Conservation (phyloP, 2,329 filamentous ascomycete genomes). For the Aureobasidium uvarum region DNA sequence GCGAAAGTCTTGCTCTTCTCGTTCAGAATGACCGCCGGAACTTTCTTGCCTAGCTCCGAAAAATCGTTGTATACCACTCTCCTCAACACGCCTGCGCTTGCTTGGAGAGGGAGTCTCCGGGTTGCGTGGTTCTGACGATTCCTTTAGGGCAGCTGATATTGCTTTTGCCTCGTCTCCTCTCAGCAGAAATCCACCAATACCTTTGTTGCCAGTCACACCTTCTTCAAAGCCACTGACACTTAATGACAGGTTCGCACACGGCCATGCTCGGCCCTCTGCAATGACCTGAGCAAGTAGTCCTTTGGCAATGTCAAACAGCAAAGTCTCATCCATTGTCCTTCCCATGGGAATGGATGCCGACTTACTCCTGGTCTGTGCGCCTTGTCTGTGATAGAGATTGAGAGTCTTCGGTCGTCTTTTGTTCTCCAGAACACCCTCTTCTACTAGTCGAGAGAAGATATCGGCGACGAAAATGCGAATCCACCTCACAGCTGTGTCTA, state of each 20-base stretch:
- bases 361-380: slow-evolving; percentile 69
- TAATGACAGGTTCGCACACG: slow-evolving; percentile 84
- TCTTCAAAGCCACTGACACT: slow-evolving; percentile 93
- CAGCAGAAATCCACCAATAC: slow-evolving; percentile 82
- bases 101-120: slow-evolving; percentile 33
- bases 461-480: slow-evolving; percentile 87
- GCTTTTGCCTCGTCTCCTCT: slow-evolving; percentile 59
- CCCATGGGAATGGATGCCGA: slow-evolving; percentile 74
- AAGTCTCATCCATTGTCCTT: slow-evolving; percentile 66
- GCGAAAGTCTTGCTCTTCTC: slow-evolving; percentile 15
- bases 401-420: slow-evolving; percentile 82
- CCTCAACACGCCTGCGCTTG: slow-evolving; percentile 41
- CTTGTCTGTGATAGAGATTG: slow-evolving; percentile 77
- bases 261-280: slow-evolving; percentile 77
- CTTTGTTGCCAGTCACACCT: slow-evolving; percentile 75
- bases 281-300: slow-evolving; percentile 74
- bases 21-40: slow-evolving; percentile 27
- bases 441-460: slow-evolving; percentile 83
- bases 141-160: slow-evolving; percentile 37
- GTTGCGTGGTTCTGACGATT: slow-evolving; percentile 32
- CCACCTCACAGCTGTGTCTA: slow-evolving; percentile 80
- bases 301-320: slow-evolving; percentile 73
- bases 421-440: slow-evolving; percentile 86
- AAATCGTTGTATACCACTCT: slow-evolving; percentile 40
- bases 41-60: slow-evolving; percentile 35